phyloP scores from a whole-genome alignment of 2,329 filamentous ascomycete genomes.

The Trichoderma endophyticum region DNA sequence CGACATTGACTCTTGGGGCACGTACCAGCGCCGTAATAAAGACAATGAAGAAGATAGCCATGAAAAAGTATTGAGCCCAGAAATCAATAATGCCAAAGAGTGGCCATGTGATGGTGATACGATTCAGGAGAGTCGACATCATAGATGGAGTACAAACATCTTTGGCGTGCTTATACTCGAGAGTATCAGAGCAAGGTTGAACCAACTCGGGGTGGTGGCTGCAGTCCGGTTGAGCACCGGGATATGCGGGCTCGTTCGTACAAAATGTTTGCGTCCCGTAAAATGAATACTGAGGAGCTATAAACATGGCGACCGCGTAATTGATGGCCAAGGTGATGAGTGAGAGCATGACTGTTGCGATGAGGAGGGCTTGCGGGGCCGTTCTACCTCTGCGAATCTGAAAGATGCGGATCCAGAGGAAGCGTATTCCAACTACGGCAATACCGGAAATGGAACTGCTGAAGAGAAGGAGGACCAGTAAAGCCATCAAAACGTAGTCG shows the following conservation, averaged over 20 bases:
- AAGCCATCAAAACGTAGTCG: constrained; percentile 85
- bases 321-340: constrained; percentile 89
- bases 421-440: constrained; percentile 84
- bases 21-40: constrained; percentile 77
- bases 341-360: constrained; percentile 86
- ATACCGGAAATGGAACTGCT: constrained; percentile 83
- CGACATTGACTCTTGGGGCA: constrained; percentile 71
- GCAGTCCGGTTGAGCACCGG: constrained; percentile 72
- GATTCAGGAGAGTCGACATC: constrained; percentile 88
- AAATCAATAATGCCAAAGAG: constrained; percentile 92
- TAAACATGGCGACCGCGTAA: constrained; percentile 86
- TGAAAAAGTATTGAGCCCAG: constrained; percentile 92
- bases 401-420: constrained; percentile 94
- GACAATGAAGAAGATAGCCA: constrained; percentile 78
- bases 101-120: constrained; percentile 88
- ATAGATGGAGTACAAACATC: constrained; percentile 88
- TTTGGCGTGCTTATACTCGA: constrained; percentile 66
- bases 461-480: constrained; percentile 85
- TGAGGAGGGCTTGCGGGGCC: constrained; percentile 83
- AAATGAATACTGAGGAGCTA: constrained; percentile 93
- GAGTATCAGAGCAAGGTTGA: constrained; percentile 75
- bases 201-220: constrained; percentile 67
- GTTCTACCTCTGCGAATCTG: constrained; percentile 85
- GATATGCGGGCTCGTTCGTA: constrained; percentile 61
- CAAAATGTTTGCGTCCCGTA: constrained; percentile 96